Base-by-base conservation (phyloP, 768 basidiomycete species). In the Mycena venus region DNA sequence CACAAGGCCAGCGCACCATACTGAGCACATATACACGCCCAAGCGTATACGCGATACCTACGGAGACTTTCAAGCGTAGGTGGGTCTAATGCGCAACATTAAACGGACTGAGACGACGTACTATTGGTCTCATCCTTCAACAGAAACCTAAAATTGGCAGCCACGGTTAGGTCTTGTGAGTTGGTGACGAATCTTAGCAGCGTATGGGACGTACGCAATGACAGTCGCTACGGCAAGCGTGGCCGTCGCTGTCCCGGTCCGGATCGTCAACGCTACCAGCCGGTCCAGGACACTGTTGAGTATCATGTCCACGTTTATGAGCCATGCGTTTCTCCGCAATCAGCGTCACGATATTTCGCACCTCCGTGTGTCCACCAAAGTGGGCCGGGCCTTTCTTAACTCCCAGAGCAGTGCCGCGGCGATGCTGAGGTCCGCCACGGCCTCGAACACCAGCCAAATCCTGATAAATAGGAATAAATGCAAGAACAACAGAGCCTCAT, bases 21-120 rank as follows among this genome's bases (percentile, higher is more conserved):
- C 69, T 70, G 60, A 70, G 69, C 36, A 70, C 51, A 36, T 70
- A 70, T 60, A 70, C 60, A 14, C 69, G 69, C 59, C 69, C 69
- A 31, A 70, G 60, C 36, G 51, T 47, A 21, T 47, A 47, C 44
- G 44, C 44, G 10, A 47, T 47, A 17, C 44, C 44, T n/a, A 47
- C 68, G 60, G 49, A 63, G 51, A 70, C 69, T 70, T 36, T 42
- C 34, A 55, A 63, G 68, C n/a, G 40, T 27, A 44, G 56, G 49
- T 68, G 56, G 12, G 53, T 21, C 40, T 32, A 55, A 58, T 17
- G 42, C 40, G 34, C 51, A 55, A 55, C 36, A 66, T 56, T 55
- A 47, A 69, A 68, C 31, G 58, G 60, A 49, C 56, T 59, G 31
- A 25, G 21, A 63, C 25, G 59, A 61, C 68, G 23, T 7, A 62